A percentile compares a stretch with the other conserved stretches of the same genome.
These are phyloP conservation scores for Suillus weaverae DNA, from an alignment of 768 basidiomycete genomes.

Conservation along the genomic window DNA sequence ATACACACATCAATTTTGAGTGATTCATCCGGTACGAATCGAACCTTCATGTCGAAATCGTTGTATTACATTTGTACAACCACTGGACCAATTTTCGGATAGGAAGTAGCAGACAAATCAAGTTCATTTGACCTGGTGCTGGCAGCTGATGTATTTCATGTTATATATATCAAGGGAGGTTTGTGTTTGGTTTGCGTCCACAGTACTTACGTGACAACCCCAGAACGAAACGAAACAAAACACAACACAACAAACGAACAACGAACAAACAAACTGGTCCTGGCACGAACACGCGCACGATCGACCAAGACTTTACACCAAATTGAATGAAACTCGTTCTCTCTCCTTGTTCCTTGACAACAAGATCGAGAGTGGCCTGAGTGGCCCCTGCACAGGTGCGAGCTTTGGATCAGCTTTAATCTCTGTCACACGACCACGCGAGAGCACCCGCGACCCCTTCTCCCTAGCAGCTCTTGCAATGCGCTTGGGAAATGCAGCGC, in stretches of 20 bases:
- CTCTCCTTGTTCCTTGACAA: neutral
- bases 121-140: neutral
- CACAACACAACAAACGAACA: neutral
- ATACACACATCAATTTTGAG: neutral
- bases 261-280: neutral
- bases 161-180: too few species aligned
- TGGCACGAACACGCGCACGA: too few species aligned
- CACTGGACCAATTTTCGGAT: neutral
- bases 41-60: neutral
- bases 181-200: too few species aligned
- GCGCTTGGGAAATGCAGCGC: conserved; percentile 12
- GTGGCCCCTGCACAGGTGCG: conserved; percentile 32
- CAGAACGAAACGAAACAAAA: neutral
- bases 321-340: neutral
- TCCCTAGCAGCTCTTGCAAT: conserved; percentile 14
- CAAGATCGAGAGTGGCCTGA: conserved; percentile 30
- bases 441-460: conserved; percentile 14
- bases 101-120: neutral
- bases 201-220: neutral
- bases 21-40: neutral
- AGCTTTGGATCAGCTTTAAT: conserved; percentile 33
- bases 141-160: too few species aligned
- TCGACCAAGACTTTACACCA: neutral
- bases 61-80: neutral
- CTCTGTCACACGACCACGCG: conserved; percentile 26